Evolutionary conservation across 306 rosid species (phyloP).

Genomic region (Prunus padus): DNA sequence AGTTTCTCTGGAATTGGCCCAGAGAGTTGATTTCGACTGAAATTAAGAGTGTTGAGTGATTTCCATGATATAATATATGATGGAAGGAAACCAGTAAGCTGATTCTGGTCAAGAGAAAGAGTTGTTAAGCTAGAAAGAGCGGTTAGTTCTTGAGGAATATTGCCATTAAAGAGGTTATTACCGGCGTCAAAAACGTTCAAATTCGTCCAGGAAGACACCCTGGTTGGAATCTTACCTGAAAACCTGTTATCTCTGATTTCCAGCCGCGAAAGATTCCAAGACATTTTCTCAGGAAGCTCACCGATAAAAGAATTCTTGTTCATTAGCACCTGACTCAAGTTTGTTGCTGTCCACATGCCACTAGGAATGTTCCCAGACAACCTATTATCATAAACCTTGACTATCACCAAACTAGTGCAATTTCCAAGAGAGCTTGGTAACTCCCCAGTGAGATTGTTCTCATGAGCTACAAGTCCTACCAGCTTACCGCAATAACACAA

Average conservation of each 20-base stretch:
- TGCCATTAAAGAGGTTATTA: constrained; percentile 50
- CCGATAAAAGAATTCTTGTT: constrained; percentile 52
- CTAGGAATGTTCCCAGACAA: constrained; percentile 59
- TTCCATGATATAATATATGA: constrained; percentile 44
- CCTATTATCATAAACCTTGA: constrained; percentile 37
- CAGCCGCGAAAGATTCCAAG: constrained; percentile 37
- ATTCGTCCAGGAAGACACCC: constrained; percentile 43
- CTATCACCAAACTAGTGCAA: constrained; percentile 33
- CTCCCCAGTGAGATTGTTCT: constrained; percentile 53
- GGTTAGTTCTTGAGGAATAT: constrained; percentile 55
- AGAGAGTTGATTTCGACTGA: constrained; percentile 45
- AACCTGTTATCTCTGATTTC: constrained; percentile 55
- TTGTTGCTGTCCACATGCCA: constrained; percentile 59
- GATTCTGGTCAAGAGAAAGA: constrained; percentile 56
- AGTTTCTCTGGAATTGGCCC: constrained; percentile 50
- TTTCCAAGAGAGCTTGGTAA: constrained; percentile 62
- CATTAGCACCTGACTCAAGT: constrained; percentile 30
- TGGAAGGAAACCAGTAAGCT: constrained; percentile 49
- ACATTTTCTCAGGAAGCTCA: constrained; percentile 50
- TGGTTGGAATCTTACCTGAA: constrained; percentile 53
- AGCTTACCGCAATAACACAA: constrained; percentile 50
- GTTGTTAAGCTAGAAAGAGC: constrained; percentile 31
- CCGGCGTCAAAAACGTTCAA: constrained; percentile 47
- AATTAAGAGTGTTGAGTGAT: constrained; percentile 36
- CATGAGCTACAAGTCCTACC: constrained; percentile 31